These are phyloP conservation scores for Hordeum vulgare DNA, from an alignment of 176 grass and related monocot genomes.

Conservation along the genomic window MorexV3_pseudomolecules_assembly NC_058523.1:8185835-8186334, in stretches of 20 bases:
- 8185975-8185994: slow-evolving; percentile 79
- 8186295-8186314: not conserved
- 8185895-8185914: not conserved
- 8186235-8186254: not conserved
- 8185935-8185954: not conserved
- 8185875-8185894: too few species aligned
- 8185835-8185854: not conserved
- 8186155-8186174: not conserved
- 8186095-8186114: slow-evolving; percentile 42
- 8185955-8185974: slow-evolving; percentile 36
- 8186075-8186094: slow-evolving; percentile 54
- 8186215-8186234: not conserved
- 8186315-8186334: not conserved
- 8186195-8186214: not conserved
- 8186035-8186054: slow-evolving; percentile 71
- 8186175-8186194: not conserved
- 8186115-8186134: not conserved
- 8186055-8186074: slow-evolving; percentile 69
- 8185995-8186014: slow-evolving; percentile 62
- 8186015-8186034: slow-evolving; percentile 58
- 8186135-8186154: not conserved
- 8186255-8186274: not conserved
- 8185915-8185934: not conserved
- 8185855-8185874: too few species aligned
- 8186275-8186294: not conserved